Percentiles rank a stretch among this genome's conserved stretches.
Conservation (phyloP, 2,329 filamentous ascomycete species). For the Scedosporium boydii region DNA sequence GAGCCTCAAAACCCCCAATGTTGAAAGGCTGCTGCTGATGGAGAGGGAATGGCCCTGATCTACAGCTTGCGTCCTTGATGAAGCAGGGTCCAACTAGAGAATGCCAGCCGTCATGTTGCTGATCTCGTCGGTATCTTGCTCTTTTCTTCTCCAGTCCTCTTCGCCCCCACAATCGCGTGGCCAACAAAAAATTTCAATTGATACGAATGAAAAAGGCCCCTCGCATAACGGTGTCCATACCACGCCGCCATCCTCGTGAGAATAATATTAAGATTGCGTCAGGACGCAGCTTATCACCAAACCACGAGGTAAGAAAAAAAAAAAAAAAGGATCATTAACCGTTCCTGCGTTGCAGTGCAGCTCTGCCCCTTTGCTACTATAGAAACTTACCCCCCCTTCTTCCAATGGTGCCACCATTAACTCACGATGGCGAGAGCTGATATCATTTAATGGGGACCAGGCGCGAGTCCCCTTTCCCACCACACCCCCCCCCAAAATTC, state of each 20-base stretch:
- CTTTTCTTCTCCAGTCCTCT: no score
- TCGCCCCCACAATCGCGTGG: no score
- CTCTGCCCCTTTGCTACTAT: not conserved
- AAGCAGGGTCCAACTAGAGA: no score
- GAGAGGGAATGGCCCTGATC: no score
- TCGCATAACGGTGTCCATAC: not conserved
- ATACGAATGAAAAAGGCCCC: no score
- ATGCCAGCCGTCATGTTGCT: no score
- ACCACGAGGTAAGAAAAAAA: not conserved
- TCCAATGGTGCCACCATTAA: not conserved
- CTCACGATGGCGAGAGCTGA: slow-evolving; percentile 1
- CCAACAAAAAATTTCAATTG: no score
- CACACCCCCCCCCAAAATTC: not conserved
- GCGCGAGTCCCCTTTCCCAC: not conserved
- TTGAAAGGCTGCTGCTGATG: no score
- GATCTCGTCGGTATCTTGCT: no score
- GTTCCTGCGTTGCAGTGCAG: not conserved
- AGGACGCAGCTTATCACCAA: not conserved
- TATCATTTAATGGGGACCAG: not conserved
- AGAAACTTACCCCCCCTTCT: not conserved
- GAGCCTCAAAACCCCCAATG: no score
- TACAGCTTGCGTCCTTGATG: no score
- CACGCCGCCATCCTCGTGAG: not conserved
- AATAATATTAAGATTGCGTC: not conserved
- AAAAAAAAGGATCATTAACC: not conserved